Base-by-base conservation (phyloP, 2,329 filamentous ascomycete genomes). In the Fusarium sublunatum region DNA sequence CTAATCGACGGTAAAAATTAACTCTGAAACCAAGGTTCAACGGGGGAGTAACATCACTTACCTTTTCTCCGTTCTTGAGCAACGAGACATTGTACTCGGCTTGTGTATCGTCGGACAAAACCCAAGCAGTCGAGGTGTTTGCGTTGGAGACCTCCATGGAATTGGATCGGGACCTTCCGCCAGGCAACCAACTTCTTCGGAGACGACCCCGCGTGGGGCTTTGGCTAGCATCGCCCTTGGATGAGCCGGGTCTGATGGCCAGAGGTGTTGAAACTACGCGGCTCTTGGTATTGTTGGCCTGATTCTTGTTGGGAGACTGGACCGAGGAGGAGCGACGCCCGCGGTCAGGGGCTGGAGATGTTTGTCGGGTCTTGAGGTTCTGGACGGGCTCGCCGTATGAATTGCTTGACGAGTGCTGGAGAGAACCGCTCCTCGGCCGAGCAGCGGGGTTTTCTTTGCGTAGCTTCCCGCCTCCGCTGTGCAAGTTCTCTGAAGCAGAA, bases 71-170 rank as follows among this genome's bases (percentile, higher is more conserved):
- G 39, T 82, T 82, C 22, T 78, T 71, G 49, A 89, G 73, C 29
- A 81, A 79, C 7, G 77, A 71, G 0, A 82, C 77, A 69, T 85
- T 87, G 70, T 89, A 89, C 48, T 88, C 85, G 11, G 79, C 78
- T 19, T 77, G 78, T 39, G 76, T 76, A 46, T 82, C 82, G 7
- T 83, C 81, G 3, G 81, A 76, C 63, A 88, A 75, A 35, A 88
- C 77, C 86, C 86, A 89, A 3, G 85, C 82, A 11, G 75, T 74
- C 25, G 68, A 60, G 11, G 59, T 69, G 52, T 47, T 61, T 19
- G 46, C 12, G 10, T 41, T 58, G 31, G 53, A 68, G 22, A 72
- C 68, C 10, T 78, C 76, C 9, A 72, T 52, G 6, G 85, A 86
- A 53, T 79, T 81, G 11, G 83, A 83, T 46, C 84, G 79, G 28